These are phyloP conservation scores for Cladosporium halotolerans DNA, from an alignment of 2,329 filamentous ascomycete genomes.

Conservation along the genomic window DNA sequence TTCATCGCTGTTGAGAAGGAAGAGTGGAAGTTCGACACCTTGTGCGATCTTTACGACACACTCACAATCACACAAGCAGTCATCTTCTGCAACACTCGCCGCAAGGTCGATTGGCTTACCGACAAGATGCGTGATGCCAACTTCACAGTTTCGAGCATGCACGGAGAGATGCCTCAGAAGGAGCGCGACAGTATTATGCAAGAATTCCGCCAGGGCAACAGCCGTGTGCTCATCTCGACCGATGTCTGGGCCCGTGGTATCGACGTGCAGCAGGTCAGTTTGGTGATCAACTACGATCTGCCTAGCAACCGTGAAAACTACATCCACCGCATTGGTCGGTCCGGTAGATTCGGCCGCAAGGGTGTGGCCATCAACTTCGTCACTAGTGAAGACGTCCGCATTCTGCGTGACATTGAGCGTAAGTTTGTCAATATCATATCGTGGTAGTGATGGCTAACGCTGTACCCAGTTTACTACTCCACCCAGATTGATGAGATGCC, in stretches of 20 bases:
- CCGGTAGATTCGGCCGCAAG: constrained; percentile 99
- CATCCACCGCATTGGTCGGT: constrained; percentile 99
- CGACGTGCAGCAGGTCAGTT: constrained; percentile 97
- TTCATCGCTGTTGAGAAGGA: constrained; percentile 99
- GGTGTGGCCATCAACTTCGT: constrained; percentile 99
- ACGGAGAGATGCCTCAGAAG: constrained; percentile 97
- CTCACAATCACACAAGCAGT: constrained; percentile 99
- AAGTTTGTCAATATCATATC: constrained; percentile 36
- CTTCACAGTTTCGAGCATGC: constrained; percentile 99
- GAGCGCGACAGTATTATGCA: constrained; percentile 99
- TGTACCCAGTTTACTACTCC: constrained; percentile 71
- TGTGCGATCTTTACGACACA: constrained; percentile 98
- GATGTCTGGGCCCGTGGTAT: constrained; percentile 98
- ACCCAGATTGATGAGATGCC: constrained; percentile 99
- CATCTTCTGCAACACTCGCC: constrained; percentile 99
- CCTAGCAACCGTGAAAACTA: constrained; percentile 99
- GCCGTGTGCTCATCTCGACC: constrained; percentile 96
- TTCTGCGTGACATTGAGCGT: constrained; percentile 97
- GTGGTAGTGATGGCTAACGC: background rate
- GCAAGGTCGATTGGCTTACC: constrained; percentile 99
- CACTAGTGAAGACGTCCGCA: constrained; percentile 96
- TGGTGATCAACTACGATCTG: constrained; percentile 99
- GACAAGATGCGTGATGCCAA: constrained; percentile 95
- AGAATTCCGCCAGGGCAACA: constrained; percentile 98
- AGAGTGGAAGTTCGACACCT: constrained; percentile 99